phyloP scores from a whole-genome alignment of 2,329 filamentous ascomycete species.

The Thermoascus crustaceus region DNA sequence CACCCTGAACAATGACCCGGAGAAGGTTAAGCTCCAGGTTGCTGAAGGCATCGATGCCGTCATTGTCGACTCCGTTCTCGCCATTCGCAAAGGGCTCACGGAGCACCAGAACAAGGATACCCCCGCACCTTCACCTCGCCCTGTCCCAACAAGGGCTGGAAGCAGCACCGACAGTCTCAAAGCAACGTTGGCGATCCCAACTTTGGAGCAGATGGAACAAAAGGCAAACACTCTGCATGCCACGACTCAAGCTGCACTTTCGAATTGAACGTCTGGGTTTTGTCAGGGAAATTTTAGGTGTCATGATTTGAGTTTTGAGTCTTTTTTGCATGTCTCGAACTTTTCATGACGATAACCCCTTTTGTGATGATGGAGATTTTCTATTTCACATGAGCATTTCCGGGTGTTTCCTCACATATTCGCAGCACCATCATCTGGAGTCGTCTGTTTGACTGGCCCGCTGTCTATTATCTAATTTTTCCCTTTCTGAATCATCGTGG shows the following conservation, averaged over 20 bases:
- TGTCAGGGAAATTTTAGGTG: too few relatives aligned
- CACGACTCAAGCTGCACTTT: neutral
- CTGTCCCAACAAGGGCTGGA: constrained; percentile 14
- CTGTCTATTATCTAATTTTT: too few relatives aligned
- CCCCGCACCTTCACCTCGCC: constrained; percentile 15
- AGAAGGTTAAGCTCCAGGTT: constrained; percentile 82
- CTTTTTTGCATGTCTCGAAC: too few relatives aligned
- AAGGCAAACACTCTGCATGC: constrained; percentile 6
- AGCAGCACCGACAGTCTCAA: constrained; percentile 10
- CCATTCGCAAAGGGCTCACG: constrained; percentile 83
- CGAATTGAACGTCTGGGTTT: too few relatives aligned
- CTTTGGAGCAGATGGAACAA: constrained; percentile 18
- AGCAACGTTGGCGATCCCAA: constrained; percentile 17
- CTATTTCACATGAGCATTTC: too few relatives aligned
- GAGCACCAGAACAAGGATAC: constrained; percentile 25
- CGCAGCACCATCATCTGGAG: too few relatives aligned
- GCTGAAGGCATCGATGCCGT: constrained; percentile 95
- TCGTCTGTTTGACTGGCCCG: too few relatives aligned
- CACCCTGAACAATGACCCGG: constrained; percentile 76
- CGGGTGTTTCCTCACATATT: too few relatives aligned
- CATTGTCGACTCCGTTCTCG: constrained; percentile 90
- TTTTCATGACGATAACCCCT: too few relatives aligned
- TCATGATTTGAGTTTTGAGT: too few relatives aligned
- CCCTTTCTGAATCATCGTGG: too few relatives aligned
- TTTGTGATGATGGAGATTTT: too few relatives aligned